phyloP scores from a whole-genome alignment of 768 basidiomycete genomes.

The Nidularia sp. region DNA sequence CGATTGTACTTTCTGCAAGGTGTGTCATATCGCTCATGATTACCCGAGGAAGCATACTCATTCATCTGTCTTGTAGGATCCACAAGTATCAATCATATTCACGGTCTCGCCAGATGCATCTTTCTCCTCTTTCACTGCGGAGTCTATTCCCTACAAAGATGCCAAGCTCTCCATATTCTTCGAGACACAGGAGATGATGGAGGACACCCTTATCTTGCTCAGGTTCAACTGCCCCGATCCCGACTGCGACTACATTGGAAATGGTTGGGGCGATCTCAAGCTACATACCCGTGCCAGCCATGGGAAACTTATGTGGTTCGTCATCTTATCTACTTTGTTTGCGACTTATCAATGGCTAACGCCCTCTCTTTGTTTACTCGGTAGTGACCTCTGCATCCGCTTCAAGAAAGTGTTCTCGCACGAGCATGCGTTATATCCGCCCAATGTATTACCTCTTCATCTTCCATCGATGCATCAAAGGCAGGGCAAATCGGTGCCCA shows the following conservation, averaged over 20 bases:
- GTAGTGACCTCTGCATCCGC: constrained; percentile 81
- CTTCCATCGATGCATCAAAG: constrained; percentile 64
- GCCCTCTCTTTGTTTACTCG: not conserved
- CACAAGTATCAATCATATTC: constrained; percentile 72
- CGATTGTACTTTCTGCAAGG: constrained; percentile 97
- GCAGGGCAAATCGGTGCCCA: constrained; percentile 30
- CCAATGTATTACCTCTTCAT: constrained; percentile 58
- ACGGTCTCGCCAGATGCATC: constrained; percentile 58
- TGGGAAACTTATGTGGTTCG: constrained; percentile 78
- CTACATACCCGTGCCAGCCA: constrained; percentile 78
- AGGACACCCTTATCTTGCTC: constrained; percentile 85
- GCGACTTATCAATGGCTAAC: not conserved
- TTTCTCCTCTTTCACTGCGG: constrained; percentile 56
- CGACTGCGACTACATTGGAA: constrained; percentile 78
- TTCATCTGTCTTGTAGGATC: constrained; percentile 41
- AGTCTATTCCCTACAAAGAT: constrained; percentile 62
- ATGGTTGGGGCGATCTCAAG: constrained; percentile 88
- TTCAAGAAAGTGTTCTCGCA: constrained; percentile 94
- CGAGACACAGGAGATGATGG: constrained; percentile 92
- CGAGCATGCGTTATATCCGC: constrained; percentile 84
- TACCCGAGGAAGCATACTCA: constrained; percentile 10
- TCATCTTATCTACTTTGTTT: not conserved
- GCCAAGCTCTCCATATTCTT: constrained; percentile 75
- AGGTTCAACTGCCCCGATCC: constrained; percentile 92
- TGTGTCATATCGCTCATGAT: constrained; percentile 75